phyloP scores from a whole-genome alignment of 1,284 basidiomycete genomes.

The Stygiomarasmius scandens region DNA sequence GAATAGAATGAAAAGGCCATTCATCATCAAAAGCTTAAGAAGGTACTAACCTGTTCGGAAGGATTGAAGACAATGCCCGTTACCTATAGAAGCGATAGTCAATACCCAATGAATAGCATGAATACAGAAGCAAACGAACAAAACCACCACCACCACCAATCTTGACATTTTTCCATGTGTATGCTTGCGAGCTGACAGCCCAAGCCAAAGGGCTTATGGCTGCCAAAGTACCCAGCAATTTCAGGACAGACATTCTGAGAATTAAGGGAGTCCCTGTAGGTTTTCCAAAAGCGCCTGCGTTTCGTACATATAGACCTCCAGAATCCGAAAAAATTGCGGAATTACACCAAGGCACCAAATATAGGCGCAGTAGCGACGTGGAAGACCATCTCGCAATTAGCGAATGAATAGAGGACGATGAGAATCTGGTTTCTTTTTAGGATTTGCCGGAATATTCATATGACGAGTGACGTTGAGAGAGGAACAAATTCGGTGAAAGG shows the following conservation, averaged over 20 bases:
- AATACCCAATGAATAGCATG: neutral
- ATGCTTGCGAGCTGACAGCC: conserved; percentile 49
- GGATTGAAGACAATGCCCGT: conserved; percentile 68
- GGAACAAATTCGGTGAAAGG: too few relatives aligned
- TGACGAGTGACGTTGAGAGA: too few relatives aligned
- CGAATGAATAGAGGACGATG: too few relatives aligned
- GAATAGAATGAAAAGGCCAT: conserved; percentile 10
- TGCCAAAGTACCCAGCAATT: conserved; percentile 25
- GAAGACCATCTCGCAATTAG: too few relatives aligned
- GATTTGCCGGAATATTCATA: too few relatives aligned
- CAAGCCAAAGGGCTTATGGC: conserved; percentile 30
- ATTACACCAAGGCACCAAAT: too few relatives aligned
- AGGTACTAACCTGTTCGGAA: conserved; percentile 36
- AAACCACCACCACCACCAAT: conserved; percentile 55
- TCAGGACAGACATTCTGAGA: conserved; percentile 27
- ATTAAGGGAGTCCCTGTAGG: too few relatives aligned
- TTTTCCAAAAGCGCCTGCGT: too few relatives aligned
- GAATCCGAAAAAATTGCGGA: too few relatives aligned
- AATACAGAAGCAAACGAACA: conserved; percentile 22
- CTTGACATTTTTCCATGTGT: conserved; percentile 68
- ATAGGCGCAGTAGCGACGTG: too few relatives aligned
- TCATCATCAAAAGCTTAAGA: neutral
- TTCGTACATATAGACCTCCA: too few relatives aligned
- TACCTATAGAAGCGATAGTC: neutral
- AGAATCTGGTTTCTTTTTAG: too few relatives aligned